A percentile compares a stretch with the other conserved stretches of the same genome.
These are phyloP conservation scores for Penicillium sp. DNA, from an alignment of 2,329 filamentous ascomycete genomes.

Conservation along the genomic window DNA sequence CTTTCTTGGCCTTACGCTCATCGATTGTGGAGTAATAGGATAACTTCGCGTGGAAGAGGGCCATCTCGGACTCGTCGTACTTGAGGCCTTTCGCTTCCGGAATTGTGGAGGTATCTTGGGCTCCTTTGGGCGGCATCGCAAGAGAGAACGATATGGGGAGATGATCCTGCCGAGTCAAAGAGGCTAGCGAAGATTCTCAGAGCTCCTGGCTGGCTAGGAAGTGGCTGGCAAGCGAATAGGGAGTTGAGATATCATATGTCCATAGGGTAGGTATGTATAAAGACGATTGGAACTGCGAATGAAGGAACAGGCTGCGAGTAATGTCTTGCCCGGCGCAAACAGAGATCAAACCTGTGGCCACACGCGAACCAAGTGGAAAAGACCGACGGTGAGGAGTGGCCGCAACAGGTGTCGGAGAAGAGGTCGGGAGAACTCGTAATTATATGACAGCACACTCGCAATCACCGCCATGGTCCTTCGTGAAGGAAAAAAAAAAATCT, in stretches of 20 bases:
- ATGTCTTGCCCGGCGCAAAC: neutral
- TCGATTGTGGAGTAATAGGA: slow-evolving; percentile 38
- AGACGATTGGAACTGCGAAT: neutral
- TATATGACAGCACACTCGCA: slow-evolving; percentile 15
- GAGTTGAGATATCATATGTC: neutral
- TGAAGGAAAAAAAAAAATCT: too few species aligned
- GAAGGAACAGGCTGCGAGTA: neutral
- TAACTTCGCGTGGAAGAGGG: slow-evolving; percentile 37
- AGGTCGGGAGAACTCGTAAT: slow-evolving; percentile 6
- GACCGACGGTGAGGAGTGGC: slow-evolving; percentile 3
- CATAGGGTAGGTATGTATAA: neutral
- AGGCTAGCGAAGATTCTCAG: neutral
- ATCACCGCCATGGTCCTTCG: slow-evolving; percentile 10
- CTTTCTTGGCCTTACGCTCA: slow-evolving; percentile 31
- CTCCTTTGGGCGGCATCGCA: slow-evolving; percentile 26
- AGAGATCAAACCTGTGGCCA: neutral
- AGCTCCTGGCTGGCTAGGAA: neutral
- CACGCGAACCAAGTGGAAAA: slow-evolving; percentile 2
- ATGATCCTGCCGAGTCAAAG: neutral
- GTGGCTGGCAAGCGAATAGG: neutral
- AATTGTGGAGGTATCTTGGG: slow-evolving; percentile 22
- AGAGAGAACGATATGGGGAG: neutral
- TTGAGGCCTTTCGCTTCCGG: slow-evolving; percentile 35
- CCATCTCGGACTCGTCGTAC: slow-evolving; percentile 41
- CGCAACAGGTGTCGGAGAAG: slow-evolving; percentile 1